phyloP scores from a whole-genome alignment of 257 asterid species.

The Ehretia macrophylla region DNA sequence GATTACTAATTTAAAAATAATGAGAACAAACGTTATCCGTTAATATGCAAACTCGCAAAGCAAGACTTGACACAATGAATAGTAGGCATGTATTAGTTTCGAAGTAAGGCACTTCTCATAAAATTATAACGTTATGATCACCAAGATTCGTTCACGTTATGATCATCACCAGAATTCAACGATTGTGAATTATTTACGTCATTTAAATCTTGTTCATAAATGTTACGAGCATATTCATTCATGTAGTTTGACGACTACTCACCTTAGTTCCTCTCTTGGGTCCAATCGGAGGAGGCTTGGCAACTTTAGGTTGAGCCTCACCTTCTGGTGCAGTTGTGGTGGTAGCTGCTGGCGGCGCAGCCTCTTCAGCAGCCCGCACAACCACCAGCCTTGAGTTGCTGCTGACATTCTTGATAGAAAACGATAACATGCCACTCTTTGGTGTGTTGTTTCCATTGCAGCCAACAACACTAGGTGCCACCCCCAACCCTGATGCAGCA shows the following conservation, averaged over 20 bases:
- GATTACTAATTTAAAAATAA: too few species aligned
- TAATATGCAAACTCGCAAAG: too few species aligned
- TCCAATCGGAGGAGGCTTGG: slow-evolving; percentile 85
- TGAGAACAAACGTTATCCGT: too few species aligned
- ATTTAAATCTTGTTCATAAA: too few species aligned
- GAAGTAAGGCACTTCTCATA: too few species aligned
- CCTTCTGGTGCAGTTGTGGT: slow-evolving; percentile 21
- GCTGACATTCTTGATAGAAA: slow-evolving; percentile 40
- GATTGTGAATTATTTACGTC: too few species aligned
- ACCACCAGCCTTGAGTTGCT: slow-evolving; percentile 43
- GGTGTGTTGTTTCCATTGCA: slow-evolving; percentile 20
- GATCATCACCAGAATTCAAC: too few species aligned
- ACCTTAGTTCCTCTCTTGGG: slow-evolving; percentile 90
- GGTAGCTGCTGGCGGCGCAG: slow-evolving; percentile 26
- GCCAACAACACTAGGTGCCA: slow-evolving; percentile 43
- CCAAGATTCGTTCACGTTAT: too few species aligned
- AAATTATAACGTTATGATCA: too few species aligned
- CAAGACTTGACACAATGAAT: too few species aligned
- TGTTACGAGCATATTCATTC: too few species aligned
- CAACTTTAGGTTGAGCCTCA: slow-evolving; percentile 42
- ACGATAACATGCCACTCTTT: slow-evolving; percentile 25
- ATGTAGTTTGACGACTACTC: neutral
- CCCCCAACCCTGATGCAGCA: slow-evolving; percentile 46
- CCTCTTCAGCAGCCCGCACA: slow-evolving; percentile 46
- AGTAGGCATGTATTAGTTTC: too few species aligned